A percentile compares a stretch with the other conserved stretches of the same genome.
These are phyloP conservation scores for Trichomonascaceae sp. DNA, from an alignment of 1,139 yeast species.

Conservation along the genomic window DNA sequence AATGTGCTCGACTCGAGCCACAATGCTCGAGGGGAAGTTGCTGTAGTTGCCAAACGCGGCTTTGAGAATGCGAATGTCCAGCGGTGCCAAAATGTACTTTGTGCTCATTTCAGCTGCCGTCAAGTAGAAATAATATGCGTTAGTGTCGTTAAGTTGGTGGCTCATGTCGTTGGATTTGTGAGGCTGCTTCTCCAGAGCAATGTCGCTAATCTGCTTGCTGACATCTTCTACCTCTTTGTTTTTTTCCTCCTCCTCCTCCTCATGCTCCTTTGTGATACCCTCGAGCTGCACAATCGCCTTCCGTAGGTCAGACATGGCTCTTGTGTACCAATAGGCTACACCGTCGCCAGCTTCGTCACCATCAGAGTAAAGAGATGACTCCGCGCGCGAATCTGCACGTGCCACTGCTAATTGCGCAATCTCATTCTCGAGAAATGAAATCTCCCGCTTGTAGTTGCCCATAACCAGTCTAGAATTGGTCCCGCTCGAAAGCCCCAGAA, in stretches of 20 bases:
- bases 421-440: slow-evolving; percentile 45
- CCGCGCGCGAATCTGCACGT: slow-evolving; percentile 41
- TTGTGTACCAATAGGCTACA: slow-evolving; percentile 39
- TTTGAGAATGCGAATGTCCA: slow-evolving; percentile 65
- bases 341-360: no score
- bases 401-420: slow-evolving; percentile 34
- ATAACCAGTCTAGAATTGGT: slow-evolving; percentile 54
- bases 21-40: slow-evolving; percentile 51
- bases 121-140: slow-evolving; percentile 51
- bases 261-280: not conserved
- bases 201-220: not conserved
- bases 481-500: slow-evolving; percentile 28
- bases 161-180: not conserved
- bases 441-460: slow-evolving; percentile 44
- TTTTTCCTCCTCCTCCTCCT: not conserved
- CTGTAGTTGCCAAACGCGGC: slow-evolving; percentile 50
- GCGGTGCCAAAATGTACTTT: slow-evolving; percentile 56
- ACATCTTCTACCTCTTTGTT: not conserved
- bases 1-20: slow-evolving; percentile 57
- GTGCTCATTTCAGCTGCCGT: slow-evolving; percentile 55
- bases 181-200: not conserved
- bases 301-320: slow-evolving; percentile 47
- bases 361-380: slow-evolving; percentile 50
- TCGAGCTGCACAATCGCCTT: slow-evolving; percentile 22
- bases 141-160: slow-evolving; percentile 20